Conservation (phyloP, 2,329 filamentous ascomycete species). For the Lasiodiplodia sp. region DNA sequence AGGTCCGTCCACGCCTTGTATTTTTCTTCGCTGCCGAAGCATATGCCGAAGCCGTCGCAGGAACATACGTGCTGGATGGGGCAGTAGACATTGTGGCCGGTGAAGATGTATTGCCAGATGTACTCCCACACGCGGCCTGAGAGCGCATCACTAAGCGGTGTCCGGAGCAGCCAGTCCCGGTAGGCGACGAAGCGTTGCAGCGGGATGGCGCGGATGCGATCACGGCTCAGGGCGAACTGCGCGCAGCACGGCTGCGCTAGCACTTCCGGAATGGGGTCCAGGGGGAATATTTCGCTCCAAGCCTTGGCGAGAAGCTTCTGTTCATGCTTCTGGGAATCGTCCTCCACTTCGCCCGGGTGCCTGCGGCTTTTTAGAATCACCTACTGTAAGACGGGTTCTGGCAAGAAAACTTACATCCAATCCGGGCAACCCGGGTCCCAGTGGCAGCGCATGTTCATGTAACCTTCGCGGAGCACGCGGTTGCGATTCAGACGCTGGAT, state of each 20-base stretch:
- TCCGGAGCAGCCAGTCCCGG: conserved; percentile 68
- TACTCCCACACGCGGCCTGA: conserved; percentile 70
- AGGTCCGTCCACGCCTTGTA: conserved; percentile 59
- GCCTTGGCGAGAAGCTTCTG: conserved; percentile 53
- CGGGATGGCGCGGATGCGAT: conserved; percentile 63
- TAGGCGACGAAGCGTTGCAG: conserved; percentile 63
- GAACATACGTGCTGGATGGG: conserved; percentile 65
- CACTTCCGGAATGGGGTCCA: conserved; percentile 56
- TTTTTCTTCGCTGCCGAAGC: conserved; percentile 61
- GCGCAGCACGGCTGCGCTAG: conserved; percentile 69
- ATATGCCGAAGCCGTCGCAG: conserved; percentile 69
- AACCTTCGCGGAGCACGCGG: conserved; percentile 58
- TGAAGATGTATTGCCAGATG: conserved; percentile 69
- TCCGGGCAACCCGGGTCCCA: conserved; percentile 64
- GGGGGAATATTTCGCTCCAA: conserved; percentile 58
- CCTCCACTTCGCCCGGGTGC: conserved; percentile 52
- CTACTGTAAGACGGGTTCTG: too few relatives aligned
- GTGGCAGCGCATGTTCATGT: conserved; percentile 63
- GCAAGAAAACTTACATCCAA: conserved; percentile 50
- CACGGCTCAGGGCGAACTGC: conserved; percentile 67
- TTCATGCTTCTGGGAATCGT: conserved; percentile 52
- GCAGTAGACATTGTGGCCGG: conserved; percentile 57
- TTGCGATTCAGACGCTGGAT: conserved; percentile 54
- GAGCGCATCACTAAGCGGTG: conserved; percentile 62
- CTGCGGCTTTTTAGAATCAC: background rate